phyloP scores from a whole-genome alignment of 495 filamentous ascomycete species.

The Ramalina intermedia region DNA sequence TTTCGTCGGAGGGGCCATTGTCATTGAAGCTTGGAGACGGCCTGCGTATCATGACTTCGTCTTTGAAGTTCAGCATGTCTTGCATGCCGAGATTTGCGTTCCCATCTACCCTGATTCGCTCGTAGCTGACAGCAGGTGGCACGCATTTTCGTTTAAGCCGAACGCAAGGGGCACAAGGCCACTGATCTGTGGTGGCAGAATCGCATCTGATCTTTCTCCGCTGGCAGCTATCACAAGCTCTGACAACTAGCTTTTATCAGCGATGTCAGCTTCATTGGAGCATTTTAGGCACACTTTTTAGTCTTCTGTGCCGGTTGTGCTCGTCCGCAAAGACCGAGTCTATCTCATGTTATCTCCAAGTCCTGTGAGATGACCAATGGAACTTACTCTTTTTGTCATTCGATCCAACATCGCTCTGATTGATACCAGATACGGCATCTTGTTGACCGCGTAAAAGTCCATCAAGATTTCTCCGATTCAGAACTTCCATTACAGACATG shows the following conservation, averaged over 20 bases:
- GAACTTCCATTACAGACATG: no score
- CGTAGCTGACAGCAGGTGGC: slow-evolving; percentile 76
- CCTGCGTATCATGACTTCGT: no score
- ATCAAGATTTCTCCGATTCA: no score
- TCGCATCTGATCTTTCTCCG: slow-evolving; percentile 83
- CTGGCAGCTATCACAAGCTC: slow-evolving; percentile 92
- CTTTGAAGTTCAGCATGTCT: slow-evolving; percentile 26
- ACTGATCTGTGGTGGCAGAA: slow-evolving; percentile 95
- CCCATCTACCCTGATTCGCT: slow-evolving; percentile 32
- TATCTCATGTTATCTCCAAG: slow-evolving; percentile 21
- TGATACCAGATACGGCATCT: no score
- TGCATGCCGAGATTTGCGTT: slow-evolving; percentile 15
- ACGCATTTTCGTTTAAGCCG: slow-evolving; percentile 88
- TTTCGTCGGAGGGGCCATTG: no score
- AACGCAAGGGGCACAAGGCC: slow-evolving; percentile 91
- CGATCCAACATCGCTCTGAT: not conserved
- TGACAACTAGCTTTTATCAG: slow-evolving; percentile 57
- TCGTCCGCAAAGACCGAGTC: slow-evolving; percentile 99
- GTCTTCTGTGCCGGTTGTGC: slow-evolving; percentile 91
- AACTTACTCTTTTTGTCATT: slow-evolving; percentile 17
- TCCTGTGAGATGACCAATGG: not conserved
- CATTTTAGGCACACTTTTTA: slow-evolving; percentile 58
- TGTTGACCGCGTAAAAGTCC: no score
- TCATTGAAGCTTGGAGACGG: no score
- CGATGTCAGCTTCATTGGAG: not conserved